phyloP scores from a whole-genome alignment of 2,329 filamentous ascomycete genomes.

The Calonectria multiphialidica region DNA sequence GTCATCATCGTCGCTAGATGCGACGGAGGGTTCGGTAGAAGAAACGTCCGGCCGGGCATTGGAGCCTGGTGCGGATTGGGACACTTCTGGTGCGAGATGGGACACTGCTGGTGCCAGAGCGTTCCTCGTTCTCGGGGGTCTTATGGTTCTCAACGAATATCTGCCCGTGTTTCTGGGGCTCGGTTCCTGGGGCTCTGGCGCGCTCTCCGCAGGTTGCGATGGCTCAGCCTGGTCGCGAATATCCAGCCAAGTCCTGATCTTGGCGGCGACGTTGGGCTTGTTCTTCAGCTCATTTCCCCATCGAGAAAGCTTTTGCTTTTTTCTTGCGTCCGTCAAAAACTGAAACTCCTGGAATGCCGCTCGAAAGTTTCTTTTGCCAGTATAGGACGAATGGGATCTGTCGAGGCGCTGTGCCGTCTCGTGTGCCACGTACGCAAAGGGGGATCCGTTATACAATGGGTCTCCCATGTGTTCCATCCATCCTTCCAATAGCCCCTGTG shows the following conservation, averaged over 20 bases:
- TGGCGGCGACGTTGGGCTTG: not conserved
- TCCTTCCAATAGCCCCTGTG: not conserved
- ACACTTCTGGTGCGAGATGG: not conserved
- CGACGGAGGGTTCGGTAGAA: not conserved
- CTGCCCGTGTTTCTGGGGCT: not conserved
- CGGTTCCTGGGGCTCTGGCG: not conserved
- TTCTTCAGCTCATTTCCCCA: not conserved
- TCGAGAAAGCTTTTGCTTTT: not conserved
- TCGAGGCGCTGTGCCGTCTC: not conserved
- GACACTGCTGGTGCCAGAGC: not conserved
- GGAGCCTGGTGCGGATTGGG: not conserved
- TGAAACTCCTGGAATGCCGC: not conserved
- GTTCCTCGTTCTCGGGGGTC: not conserved
- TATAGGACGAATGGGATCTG: not conserved
- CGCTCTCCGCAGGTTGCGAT: not conserved
- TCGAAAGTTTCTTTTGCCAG: not conserved
- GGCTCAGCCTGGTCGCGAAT: not conserved
- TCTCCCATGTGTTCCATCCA: not conserved
- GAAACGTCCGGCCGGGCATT: not conserved
- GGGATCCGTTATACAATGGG: not conserved
- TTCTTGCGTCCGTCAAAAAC: not conserved
- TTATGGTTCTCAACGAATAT: not conserved
- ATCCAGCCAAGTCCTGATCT: not conserved
- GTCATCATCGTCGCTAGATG: not conserved
- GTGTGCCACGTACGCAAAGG: not conserved